Evolutionary conservation across 768 basidiomycete genomes (phyloP), one percentile per base, ranked within the genome.

Genomic region (Kwoniella sp.): DNA sequence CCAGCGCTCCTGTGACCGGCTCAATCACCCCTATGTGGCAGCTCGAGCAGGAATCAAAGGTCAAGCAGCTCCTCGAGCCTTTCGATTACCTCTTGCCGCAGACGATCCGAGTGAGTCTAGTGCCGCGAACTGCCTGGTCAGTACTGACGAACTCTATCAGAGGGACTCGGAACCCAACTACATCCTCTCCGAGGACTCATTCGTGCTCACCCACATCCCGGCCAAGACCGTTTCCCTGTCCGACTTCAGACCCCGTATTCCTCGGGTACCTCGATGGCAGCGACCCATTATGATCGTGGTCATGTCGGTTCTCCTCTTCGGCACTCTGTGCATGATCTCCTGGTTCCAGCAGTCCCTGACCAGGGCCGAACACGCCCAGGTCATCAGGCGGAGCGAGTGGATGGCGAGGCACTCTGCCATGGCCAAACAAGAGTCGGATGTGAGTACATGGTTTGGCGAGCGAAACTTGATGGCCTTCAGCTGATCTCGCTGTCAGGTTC

Each of bases 1-100:
- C 90, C 87, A 46, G 90, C 88, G 70, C 92, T 88, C 57, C 56
- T 12, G 56, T 57, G 15, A 41, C 29, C 27, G 56, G 56, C 17
- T 29, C 44, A 6, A 57, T 57, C 39, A 57, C 56, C 20, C 56
- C 56, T 3, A 57, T 57, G 56, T 57, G 56, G 56, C 51, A 45
- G 22, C 46, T 59, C 28, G 52, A 50, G 14, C 52, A 59, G 37
- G 57, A 59, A 17, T 22, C 31, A 17, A 53, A 45, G 25, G 12
- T 54, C 9, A 27, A 26, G 25, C 20, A 37, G 19, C 25, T 46
- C 11, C 50, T 55, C 20, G 57, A 59, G 34, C 57, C 57, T 27
- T 59, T 59, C 43, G 36, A 50, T 22, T 15, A 42, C 22, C 27
- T 59, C 25, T 47, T 59, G 17, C 31, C 32, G 32, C 50, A 40